phyloP scores from a whole-genome alignment of 192 early-diverging fungal species.

The Helicostylum pulchrum region DNA sequence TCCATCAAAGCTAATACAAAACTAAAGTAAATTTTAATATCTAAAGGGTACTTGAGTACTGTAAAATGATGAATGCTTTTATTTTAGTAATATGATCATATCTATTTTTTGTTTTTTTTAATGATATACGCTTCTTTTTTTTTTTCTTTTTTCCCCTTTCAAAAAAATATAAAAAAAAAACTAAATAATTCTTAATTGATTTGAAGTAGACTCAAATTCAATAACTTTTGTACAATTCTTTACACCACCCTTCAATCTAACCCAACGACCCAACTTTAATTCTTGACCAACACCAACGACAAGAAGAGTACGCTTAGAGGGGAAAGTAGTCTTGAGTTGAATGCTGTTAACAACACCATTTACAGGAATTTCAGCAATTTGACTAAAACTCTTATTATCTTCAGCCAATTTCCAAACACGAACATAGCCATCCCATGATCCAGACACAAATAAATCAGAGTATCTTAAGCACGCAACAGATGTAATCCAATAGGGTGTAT shows the following conservation, averaged over 20 bases:
- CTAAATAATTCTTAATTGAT: not conserved
- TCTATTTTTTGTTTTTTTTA: constrained; percentile 1
- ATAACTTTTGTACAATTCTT: constrained; percentile 75
- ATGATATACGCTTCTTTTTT: not conserved
- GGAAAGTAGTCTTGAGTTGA: constrained; percentile 35
- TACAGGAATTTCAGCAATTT: constrained; percentile 62
- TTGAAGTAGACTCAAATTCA: constrained; percentile 43
- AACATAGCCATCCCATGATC: constrained; percentile 83
- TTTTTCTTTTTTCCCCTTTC: not conserved
- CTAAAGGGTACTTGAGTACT: no score
- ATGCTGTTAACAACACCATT: constrained; percentile 59
- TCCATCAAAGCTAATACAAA: no score
- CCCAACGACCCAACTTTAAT: constrained; percentile 88
- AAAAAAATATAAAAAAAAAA: not conserved
- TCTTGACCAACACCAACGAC: constrained; percentile 84
- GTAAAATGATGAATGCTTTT: no score
- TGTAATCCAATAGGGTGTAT: constrained; percentile 80
- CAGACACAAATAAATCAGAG: constrained; percentile 89
- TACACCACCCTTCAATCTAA: constrained; percentile 63
- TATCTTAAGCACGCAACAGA: constrained; percentile 77
- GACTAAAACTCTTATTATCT: constrained; percentile 60
- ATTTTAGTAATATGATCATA: no score
- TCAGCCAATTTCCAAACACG: constrained; percentile 82
- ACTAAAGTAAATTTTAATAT: no score
- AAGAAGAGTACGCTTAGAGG: constrained; percentile 48